These are phyloP conservation scores for Pseudocercospora fijiensis DNA, from an alignment of 2,329 filamentous ascomycete species.

Conservation along the genomic window DNA sequence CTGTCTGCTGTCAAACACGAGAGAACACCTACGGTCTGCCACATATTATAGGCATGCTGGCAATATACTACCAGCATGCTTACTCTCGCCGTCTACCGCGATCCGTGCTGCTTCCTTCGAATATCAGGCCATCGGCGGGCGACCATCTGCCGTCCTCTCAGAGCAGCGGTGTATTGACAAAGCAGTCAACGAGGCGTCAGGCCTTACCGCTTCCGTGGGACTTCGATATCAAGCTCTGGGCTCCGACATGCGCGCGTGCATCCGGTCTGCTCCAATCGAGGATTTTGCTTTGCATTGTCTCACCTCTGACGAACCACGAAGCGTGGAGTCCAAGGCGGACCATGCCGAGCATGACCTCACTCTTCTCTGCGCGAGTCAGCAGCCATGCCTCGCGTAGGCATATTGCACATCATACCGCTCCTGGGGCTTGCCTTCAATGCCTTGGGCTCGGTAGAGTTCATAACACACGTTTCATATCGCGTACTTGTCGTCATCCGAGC, in stretches of 20 bases:
- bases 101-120: not conserved
- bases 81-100: not conserved
- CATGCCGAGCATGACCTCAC: slow-evolving; percentile 2
- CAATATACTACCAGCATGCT: not conserved
- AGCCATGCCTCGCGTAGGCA: not conserved
- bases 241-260: not conserved
- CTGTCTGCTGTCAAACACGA: not conserved
- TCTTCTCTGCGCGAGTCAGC: not conserved
- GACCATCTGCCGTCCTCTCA: not conserved
- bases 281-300: not conserved
- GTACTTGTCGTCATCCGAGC: not conserved
- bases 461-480: slow-evolving; percentile 4
- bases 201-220: not conserved
- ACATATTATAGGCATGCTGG: not conserved
- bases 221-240: not conserved
- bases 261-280: not conserved
- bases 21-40: not conserved
- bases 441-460: slow-evolving; percentile 1
- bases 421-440: slow-evolving; percentile 1
- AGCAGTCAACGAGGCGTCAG: not conserved
- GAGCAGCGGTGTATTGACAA: not conserved
- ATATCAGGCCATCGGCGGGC: not conserved
- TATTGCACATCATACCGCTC: not conserved
- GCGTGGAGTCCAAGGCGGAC: not conserved
- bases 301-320: not conserved